phyloP scores from a whole-genome alignment of 495 filamentous ascomycete species.

The Tuber microsphaerosporum region DNA sequence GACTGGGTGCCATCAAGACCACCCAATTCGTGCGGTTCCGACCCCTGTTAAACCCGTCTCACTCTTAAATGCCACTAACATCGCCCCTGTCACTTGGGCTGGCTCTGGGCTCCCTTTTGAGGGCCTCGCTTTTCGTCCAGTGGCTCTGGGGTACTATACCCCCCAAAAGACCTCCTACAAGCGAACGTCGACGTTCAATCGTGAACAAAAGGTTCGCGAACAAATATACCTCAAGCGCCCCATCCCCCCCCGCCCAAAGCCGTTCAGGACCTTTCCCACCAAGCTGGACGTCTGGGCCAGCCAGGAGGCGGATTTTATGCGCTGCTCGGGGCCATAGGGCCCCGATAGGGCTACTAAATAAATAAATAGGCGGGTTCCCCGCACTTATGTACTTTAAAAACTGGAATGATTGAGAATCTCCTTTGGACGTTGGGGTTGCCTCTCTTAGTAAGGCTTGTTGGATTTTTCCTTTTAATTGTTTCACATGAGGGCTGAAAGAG shows the following conservation, averaged over 20 bases:
- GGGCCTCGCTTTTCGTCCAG: not conserved
- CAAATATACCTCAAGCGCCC: not conserved
- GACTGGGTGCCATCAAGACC: not conserved
- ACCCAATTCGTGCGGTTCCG: not conserved
- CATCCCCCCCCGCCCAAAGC: not conserved
- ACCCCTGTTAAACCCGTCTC: not conserved
- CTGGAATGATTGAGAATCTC: too few relatives aligned
- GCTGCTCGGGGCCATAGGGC: not conserved
- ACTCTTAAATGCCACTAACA: not conserved
- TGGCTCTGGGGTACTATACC: not conserved
- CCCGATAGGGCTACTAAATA: not conserved
- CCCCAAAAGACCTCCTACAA: not conserved
- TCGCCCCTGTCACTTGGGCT: not conserved
- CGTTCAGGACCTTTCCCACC: not conserved
- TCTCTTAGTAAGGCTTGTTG: too few relatives aligned
- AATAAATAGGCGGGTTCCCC: not conserved
- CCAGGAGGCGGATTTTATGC: conserved; percentile 3
- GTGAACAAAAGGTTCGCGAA: not conserved
- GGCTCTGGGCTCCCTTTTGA: not conserved
- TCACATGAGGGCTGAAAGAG: too few relatives aligned
- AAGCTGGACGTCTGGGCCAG: not conserved
- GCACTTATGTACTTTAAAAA: too few relatives aligned
- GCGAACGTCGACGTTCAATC: not conserved
- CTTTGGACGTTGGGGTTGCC: too few relatives aligned
- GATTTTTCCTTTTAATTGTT: too few relatives aligned